phyloP scores from a whole-genome alignment of 805 yeast genomes.

The Saturnispora quitensis region DNA sequence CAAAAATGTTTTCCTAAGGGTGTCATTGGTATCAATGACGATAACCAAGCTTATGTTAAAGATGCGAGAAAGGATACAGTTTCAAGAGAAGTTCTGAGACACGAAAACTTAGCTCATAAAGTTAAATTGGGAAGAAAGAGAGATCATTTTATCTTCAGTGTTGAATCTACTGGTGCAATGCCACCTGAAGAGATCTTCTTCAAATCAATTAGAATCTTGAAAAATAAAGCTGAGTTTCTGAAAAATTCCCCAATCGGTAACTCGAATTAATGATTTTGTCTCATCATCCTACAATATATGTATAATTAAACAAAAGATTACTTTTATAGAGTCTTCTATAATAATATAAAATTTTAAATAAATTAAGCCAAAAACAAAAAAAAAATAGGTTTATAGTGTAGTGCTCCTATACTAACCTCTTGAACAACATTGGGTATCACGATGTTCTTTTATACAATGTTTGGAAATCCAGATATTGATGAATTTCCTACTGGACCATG shows the following conservation, averaged over 20 bases:
- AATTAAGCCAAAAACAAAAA: neutral
- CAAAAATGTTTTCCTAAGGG: constrained; percentile 91
- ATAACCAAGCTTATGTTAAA: constrained; percentile 67
- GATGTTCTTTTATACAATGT: neutral
- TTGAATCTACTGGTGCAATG: constrained; percentile 96
- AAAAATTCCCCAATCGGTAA: constrained; percentile 66
- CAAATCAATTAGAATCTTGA: constrained; percentile 78
- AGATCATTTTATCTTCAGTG: constrained; percentile 89
- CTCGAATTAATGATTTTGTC: constrained; percentile 15
- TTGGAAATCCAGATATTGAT: neutral
- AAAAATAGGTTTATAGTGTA: neutral
- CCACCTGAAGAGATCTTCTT: constrained; percentile 92
- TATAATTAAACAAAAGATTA: constrained; percentile 1
- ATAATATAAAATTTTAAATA: neutral
- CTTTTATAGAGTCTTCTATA: neutral
- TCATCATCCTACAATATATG: neutral
- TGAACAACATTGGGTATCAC: neutral
- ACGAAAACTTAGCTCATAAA: constrained; percentile 79
- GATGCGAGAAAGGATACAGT: constrained; percentile 96
- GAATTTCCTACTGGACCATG: neutral
- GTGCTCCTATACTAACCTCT: no score
- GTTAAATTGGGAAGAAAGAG: constrained; percentile 87
- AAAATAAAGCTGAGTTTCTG: constrained; percentile 74
- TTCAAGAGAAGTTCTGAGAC: constrained; percentile 91
- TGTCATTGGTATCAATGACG: constrained; percentile 64